phyloP scores from a whole-genome alignment of 495 filamentous ascomycete species.

The Neurospora sp. region DNA sequence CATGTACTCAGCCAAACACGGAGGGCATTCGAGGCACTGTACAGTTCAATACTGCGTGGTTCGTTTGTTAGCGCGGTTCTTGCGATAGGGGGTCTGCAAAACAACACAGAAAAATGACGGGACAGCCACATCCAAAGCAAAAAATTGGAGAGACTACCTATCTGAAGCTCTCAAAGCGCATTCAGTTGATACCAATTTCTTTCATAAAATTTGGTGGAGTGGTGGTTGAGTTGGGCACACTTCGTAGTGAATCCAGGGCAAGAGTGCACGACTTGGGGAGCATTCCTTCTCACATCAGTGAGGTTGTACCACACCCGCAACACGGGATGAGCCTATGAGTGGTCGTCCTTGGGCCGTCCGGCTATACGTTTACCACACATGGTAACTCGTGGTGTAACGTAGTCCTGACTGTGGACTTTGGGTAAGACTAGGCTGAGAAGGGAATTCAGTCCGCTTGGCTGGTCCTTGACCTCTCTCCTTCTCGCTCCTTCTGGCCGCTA shows the following conservation, averaged over 20 bases:
- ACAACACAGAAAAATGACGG: too few relatives aligned
- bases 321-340: not conserved
- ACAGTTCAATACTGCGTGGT: not conserved
- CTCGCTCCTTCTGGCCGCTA: not conserved
- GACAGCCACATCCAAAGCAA: too few relatives aligned
- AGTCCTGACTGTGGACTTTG: not conserved
- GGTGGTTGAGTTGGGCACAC: too few relatives aligned
- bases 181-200: too few relatives aligned
- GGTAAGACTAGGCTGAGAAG: not conserved
- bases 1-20: not conserved
- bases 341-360: not conserved
- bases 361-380: not conserved
- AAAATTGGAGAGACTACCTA: too few relatives aligned
- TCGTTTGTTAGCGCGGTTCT: too few relatives aligned
- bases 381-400: not conserved
- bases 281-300: not conserved
- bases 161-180: too few relatives aligned
- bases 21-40: not conserved
- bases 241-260: too few relatives aligned
- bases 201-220: too few relatives aligned
- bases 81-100: too few relatives aligned
- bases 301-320: not conserved
- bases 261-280: not conserved
- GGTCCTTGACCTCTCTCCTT: not conserved
- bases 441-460: not conserved